Evolutionary conservation across 2,329 filamentous ascomycete species (phyloP).

Genomic region (Seiridium unicorne): DNA sequence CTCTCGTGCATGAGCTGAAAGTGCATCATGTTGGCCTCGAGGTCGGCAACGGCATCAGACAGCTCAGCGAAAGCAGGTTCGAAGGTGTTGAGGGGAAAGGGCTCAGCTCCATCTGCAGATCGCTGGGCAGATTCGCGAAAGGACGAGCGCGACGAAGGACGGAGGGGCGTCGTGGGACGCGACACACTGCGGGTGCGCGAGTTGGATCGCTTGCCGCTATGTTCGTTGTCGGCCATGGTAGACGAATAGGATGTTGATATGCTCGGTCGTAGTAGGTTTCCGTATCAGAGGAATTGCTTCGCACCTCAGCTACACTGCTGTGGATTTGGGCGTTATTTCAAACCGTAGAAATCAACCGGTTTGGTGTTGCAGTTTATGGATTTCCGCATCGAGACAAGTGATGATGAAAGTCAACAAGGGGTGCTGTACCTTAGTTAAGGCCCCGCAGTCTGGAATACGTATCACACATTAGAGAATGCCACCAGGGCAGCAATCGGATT

Average conservation of each 20-base stretch:
- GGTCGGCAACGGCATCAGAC: constrained; percentile 88
- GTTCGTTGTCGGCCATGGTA: not conserved
- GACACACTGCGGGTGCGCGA: constrained; percentile 41
- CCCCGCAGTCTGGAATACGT: too few relatives aligned
- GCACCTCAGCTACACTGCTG: too few relatives aligned
- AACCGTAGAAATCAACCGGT: too few relatives aligned
- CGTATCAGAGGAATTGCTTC: not conserved
- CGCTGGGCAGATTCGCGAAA: constrained; percentile 73
- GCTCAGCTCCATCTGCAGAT: constrained; percentile 47
- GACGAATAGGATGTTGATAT: not conserved
- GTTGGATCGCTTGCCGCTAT: constrained; percentile 5
- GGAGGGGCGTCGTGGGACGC: constrained; percentile 86
- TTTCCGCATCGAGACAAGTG: too few relatives aligned
- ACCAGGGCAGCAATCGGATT: too few relatives aligned
- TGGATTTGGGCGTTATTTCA: too few relatives aligned
- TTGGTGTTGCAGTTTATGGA: too few relatives aligned
- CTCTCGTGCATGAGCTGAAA: constrained; percentile 97
- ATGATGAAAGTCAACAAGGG: too few relatives aligned
- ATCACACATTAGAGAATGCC: too few relatives aligned
- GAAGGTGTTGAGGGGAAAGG: constrained; percentile 74
- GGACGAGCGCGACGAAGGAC: constrained; percentile 85
- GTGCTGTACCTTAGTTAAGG: too few relatives aligned
- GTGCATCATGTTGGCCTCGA: constrained; percentile 97
- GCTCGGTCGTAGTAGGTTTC: not conserved
- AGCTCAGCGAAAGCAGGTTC: constrained; percentile 93